Evolutionary conservation across 768 basidiomycete species (phyloP), one percentile per base, ranked within the genome.

Genomic region (Lactarius quietus): DNA sequence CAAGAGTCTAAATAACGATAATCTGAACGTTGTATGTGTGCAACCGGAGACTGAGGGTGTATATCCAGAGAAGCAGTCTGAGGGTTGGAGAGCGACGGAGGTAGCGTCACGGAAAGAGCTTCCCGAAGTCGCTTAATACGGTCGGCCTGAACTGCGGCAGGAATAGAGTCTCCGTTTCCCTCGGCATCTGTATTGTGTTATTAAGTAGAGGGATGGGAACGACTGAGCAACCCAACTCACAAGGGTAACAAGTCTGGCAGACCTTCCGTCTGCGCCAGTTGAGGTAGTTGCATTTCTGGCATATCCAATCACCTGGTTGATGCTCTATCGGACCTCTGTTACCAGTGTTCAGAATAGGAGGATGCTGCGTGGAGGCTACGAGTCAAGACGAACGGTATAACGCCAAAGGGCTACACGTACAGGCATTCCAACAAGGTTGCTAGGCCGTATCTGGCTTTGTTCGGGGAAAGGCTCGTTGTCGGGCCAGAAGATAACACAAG

Each of bases 401-500:
- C n/a, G 35, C 45, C 52, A 45, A 26, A 39, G 39, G 10, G 41
- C 7, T 35, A 17, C 28, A 71, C 83, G 67, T 72, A 88, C 89
- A 58, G 84, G 79, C 39, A 86, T 70, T 20, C 85, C 85, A 59
- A 78, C 75, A 20, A 87, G 75, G 26, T 72, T 79, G 65, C 77
- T 81, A 0, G 88, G 90, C 3, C 90, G 71, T 58, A 78, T 89
- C 77, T 93, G 92, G 15, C 89, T 85, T 73, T 85, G 86, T 69
- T 90, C 88, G 1, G 92, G 92, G 66, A 91, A 79, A 5, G 89
- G 83, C 72, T 94, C 92, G 70, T 94, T 94, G 74, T 93, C 92
- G 6, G 92, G 92, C 92, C 92, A 94, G 70, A 88, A 93, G 86
- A 93, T 87, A 77, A 92, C 81, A 70, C 92, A 92, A 4, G 92